Conservation (phyloP, 2,329 filamentous ascomycete genomes). For the Trichoderma sp. region DNA sequence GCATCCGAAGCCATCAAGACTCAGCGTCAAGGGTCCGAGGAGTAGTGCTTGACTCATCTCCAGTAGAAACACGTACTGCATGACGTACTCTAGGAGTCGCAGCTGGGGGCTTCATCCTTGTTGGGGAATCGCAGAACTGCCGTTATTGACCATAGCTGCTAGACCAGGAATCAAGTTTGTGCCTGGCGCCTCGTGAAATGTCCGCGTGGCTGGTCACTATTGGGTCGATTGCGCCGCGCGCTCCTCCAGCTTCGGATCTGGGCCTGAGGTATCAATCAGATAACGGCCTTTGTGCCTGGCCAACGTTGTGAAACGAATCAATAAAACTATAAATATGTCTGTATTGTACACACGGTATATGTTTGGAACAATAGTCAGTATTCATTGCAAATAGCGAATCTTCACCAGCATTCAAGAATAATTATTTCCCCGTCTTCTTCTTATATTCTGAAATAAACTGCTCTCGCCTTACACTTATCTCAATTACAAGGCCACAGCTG, state of each 20-base stretch:
- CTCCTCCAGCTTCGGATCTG: not conserved
- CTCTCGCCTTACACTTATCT: not conserved
- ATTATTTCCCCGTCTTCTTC: not conserved
- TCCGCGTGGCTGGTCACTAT: not conserved
- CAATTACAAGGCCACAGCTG: not conserved
- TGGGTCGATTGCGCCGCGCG: not conserved
- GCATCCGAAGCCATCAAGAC: not conserved
- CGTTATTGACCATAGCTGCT: not conserved
- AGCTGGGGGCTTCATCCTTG: not conserved
- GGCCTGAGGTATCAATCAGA: not conserved
- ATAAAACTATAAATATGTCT: not conserved
- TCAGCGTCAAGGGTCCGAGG: not conserved
- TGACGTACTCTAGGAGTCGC: not conserved
- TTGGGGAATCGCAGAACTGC: not conserved
- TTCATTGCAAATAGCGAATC: not conserved
- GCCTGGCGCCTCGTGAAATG: conserved; percentile 4
- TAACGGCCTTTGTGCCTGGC: not conserved
- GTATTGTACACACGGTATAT: not conserved
- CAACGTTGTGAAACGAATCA: not conserved
- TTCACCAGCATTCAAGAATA: not conserved
- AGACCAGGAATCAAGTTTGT: not conserved
- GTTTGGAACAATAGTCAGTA: not conserved
- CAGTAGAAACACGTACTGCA: not conserved
- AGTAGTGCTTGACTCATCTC: not conserved
- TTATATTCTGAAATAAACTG: too few species aligned